Evolutionary conservation across 345 rosid genomes (phyloP).

Genomic region (Adansonia digitata): DNA sequence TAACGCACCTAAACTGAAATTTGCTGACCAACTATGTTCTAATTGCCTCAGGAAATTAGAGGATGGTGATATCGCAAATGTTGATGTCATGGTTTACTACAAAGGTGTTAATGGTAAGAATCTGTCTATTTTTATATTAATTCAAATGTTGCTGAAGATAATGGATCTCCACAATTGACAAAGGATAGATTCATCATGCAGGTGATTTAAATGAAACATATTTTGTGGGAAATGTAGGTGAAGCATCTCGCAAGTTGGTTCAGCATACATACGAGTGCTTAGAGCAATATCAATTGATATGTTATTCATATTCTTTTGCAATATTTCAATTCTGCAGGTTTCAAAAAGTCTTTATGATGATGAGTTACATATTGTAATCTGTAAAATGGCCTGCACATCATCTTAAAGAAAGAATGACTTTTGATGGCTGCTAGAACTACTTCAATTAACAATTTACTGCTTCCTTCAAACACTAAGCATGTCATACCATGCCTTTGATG

Average conservation of each 20-base stretch:
- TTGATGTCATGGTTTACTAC: conserved; percentile 78
- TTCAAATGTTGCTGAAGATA: neutral
- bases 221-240: conserved; percentile 92
- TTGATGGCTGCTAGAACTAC: neutral
- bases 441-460: too few species aligned
- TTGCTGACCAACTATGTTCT: conserved; percentile 8
- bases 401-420: neutral
- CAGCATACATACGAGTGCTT: conserved; percentile 88
- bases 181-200: conserved; percentile 19
- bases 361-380: neutral
- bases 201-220: conserved; percentile 96
- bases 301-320: conserved; percentile 12
- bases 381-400: neutral
- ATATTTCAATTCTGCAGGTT: neutral
- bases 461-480: neutral
- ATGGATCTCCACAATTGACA: conserved; percentile 6
- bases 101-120: conserved; percentile 91
- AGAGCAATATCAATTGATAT: conserved; percentile 81
- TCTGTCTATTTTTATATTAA: neutral
- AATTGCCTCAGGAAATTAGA: conserved; percentile 63
- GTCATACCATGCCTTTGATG: neutral
- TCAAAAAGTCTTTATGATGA: neutral
- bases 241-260: conserved; percentile 72
- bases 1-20: neutral
- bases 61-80: conserved; percentile 89